Conservation (phyloP, 306 rosid species). For the Gastrolobium villosum region DNA sequence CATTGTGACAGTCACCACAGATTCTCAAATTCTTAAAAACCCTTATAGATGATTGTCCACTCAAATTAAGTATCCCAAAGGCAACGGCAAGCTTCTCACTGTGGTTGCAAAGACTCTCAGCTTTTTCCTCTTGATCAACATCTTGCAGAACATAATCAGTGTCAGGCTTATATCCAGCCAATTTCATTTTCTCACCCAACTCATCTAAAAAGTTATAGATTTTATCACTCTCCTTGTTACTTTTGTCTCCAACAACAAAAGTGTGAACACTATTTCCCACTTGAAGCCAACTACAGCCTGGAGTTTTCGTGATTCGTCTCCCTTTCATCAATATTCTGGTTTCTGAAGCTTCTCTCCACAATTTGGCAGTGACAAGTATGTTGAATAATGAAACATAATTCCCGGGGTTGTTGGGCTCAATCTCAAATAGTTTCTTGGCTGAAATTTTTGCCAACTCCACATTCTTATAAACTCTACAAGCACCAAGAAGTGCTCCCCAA, state of each 20-base stretch:
- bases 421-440: slow-evolving; percentile 59
- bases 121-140: slow-evolving; percentile 65
- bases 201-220: slow-evolving; percentile 53
- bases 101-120: slow-evolving; percentile 59
- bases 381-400: slow-evolving; percentile 60
- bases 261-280: slow-evolving; percentile 59
- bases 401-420: slow-evolving; percentile 68
- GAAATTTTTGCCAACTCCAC: slow-evolving; percentile 61
- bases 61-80: slow-evolving; percentile 65
- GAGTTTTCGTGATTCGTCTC: slow-evolving; percentile 62
- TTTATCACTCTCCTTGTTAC: slow-evolving; percentile 46
- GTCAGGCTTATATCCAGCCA: slow-evolving; percentile 60
- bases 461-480: slow-evolving; percentile 64
- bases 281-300: slow-evolving; percentile 76
- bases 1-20: slow-evolving; percentile 67
- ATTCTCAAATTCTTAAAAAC: slow-evolving; percentile 71
- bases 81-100: slow-evolving; percentile 69
- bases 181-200: slow-evolving; percentile 62
- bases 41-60: slow-evolving; percentile 56
- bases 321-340: slow-evolving; percentile 64
- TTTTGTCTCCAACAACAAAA: slow-evolving; percentile 66
- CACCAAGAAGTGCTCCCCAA: slow-evolving; percentile 74
- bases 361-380: slow-evolving; percentile 57
- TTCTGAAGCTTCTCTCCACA: slow-evolving; percentile 71
- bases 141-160: slow-evolving; percentile 72